Evolutionary conservation across 768 basidiomycete species (phyloP), one percentile per base, ranked within the genome.

Genomic region (Xerocomus spinulosus): DNA sequence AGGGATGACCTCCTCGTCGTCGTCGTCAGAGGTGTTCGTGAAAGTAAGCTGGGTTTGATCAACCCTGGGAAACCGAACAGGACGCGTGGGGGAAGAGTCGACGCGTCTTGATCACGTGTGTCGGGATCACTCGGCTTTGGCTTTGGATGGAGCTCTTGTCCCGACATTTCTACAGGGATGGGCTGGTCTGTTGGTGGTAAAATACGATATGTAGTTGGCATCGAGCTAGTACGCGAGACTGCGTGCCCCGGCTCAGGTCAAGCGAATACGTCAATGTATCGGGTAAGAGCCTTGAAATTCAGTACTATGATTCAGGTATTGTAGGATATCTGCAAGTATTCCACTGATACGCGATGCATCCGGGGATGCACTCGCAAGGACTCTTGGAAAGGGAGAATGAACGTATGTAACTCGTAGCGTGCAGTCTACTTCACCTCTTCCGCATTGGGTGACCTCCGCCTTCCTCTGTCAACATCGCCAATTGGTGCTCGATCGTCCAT

Each of bases 101-200:
- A 55, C 62, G 62, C 63, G 63, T 64, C 58, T 14, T 36, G 58
- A 44, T 65, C 62, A 64, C 63, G 62, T 64, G 62, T 3, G 2
- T n/a, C 18, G 5, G 17, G 1, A 39, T 34, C 18, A 0, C 17
- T 35, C n/a, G n/a, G n/a, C 33, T n/a, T 18, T 8, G 23, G 36
- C 36, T 32, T 54, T 25, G 36, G 36, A 17, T 20, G 17, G 39
- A 21, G 25, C 9, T 26, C 41, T 35, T 33, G 48, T 28, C 51
- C 36, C 9, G 28, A 39, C 61, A 60, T 60, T 38, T 38, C 14
- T 18, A 32, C 26, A 10, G 23, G 5, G 5, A 28, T 28, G 26
- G 26, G 10, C 6, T 32, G 24, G 25, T 15, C 7, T 23, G 17
- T n/a, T n/a, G n/a, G n/a, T n/a, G n/a, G n/a, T n/a, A n/a, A n/a